Evolutionary conservation across 169 alveolate species (phyloP), one percentile per base, ranked within the genome.

Genomic region (Plasmodium cynomolgi): DNA sequence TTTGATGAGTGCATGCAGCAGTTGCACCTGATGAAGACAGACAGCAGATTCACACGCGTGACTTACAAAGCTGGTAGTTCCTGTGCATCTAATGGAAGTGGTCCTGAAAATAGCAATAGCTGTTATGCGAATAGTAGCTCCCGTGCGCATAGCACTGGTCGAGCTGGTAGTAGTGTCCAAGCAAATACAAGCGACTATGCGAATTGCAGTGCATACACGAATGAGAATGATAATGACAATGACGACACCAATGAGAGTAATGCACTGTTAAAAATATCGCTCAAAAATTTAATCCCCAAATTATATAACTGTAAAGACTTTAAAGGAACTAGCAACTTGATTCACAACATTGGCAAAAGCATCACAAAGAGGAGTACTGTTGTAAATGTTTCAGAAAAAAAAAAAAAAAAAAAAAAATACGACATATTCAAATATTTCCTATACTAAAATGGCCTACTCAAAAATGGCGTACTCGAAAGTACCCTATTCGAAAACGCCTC

Each of bases 221-320:
- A 68, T 29, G 37, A 29, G 11, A 68, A 68, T 29, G 37, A 29
- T 11, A 26, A 68, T 5, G 77, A 23, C n/a, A 20, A 68, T 68
- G 77, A 2, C 4, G 39, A 68, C 37, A 68, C 39, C 9, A 50
- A 13, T 13, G 54, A 39, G 26, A 33, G 31, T 23, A 83, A 56
- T n/a, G 50, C 84, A 23, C 41, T 41, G 23, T 15, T 79, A 7
- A 33, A 54, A 75, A 29, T 84, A 74, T 86, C 93, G 26, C 44
- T 86, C 50, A 86, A 77, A 86, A 86, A 77, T 75, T 50, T 86
- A 37, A 54, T 86, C 23, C 93, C 93, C 8, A 75, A 86, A 56
- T 56, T 86, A 34, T 86, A 86, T 29, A 86, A 86, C 81, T 86
- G 31, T 26, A 86, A 41, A 33, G 86, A 86, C 68, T 86, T 75